Base-by-base conservation (phyloP, 768 basidiomycete species). In the Tephrocybe sp. region DNA sequence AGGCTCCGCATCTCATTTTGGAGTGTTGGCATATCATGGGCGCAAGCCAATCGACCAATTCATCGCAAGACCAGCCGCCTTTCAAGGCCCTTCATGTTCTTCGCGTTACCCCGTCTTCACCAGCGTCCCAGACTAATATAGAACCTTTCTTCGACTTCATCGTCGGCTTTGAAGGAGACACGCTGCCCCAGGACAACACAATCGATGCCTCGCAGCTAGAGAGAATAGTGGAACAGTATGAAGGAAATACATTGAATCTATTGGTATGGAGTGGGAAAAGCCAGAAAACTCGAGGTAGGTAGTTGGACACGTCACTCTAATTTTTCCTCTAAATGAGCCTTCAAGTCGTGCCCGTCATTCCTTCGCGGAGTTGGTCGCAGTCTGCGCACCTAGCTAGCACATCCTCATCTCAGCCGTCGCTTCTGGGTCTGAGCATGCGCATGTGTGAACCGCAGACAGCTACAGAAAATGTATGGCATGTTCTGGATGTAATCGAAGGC, bases 91-190 rank as follows among this genome's bases (percentile, higher is more conserved):
- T 97, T 9, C 94, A 97, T 63, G 88, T 94, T 54, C 73, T 97
- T 48, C 84, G 94, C 47, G 93, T 97, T 24, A 92, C 91, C 1
- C 88, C 92, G 1, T 78, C 79, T 4, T 94, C 91, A 1, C 97
- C 97, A 5, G 91, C 95, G 0, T 90, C 90, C 0, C 76, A 84
- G 51, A 91, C 91, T 0, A 79, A 77, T 46, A 84, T 94, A 39
- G 91, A 88, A 63, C 90, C 95, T 3, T 94, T 93, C 71, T 99
- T 99, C 60, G 97, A 98, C 72, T 98, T 97, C 64, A 80, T 99
- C 18, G 84, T 97, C 34, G 97, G 95, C 9, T 88, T 92, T 49
- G 84, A 92, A 62, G 88, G 89, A 7, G 80, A 82, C 54, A 71
- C 77, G 1, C 64, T 75, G 42, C 73, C 76, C 24, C 68, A 74